phyloP scores from a whole-genome alignment of 108 stramenopile genomes.

The Cylindrotheca closterium region DNA sequence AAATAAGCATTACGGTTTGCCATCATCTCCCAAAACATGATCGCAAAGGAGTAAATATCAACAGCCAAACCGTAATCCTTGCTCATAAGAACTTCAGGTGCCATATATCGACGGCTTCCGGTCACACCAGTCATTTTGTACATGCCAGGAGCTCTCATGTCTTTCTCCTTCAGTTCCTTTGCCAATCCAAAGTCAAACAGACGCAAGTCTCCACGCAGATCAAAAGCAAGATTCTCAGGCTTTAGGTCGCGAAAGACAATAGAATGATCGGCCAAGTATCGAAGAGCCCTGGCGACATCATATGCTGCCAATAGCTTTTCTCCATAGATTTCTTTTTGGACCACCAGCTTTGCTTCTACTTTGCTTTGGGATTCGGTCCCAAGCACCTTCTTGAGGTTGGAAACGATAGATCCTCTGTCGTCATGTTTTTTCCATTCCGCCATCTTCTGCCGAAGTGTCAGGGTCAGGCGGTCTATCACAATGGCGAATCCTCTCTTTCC shows the following conservation, averaged over 20 bases:
- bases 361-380: conserved; percentile 24
- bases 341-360: conserved; percentile 11
- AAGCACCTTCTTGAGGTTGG: conserved; percentile 14
- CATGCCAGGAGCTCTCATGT: conserved; percentile 28
- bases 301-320: conserved; percentile 1
- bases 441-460: conserved; percentile 59
- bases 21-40: neutral
- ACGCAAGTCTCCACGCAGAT: conserved; percentile 53
- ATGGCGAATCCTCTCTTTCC: conserved; percentile 48
- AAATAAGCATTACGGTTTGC: conserved; percentile 19
- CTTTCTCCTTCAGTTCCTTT: conserved; percentile 48
- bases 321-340: too few relatives aligned
- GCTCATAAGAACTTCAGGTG: conserved; percentile 55
- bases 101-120: conserved; percentile 48
- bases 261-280: conserved; percentile 13
- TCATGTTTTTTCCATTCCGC: conserved; percentile 47
- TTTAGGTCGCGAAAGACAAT: conserved; percentile 41
- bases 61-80: conserved; percentile 28
- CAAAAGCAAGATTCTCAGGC: conserved; percentile 43
- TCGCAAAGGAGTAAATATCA: conserved; percentile 1
- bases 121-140: conserved; percentile 32
- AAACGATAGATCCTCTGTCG: too few relatives aligned
- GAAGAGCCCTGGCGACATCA: conserved; percentile 22
- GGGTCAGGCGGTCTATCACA: conserved; percentile 54
- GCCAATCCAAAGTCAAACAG: conserved; percentile 65